Base-by-base conservation (phyloP, 441 rosid genomes). In the Jatropha podagrica region DNA sequence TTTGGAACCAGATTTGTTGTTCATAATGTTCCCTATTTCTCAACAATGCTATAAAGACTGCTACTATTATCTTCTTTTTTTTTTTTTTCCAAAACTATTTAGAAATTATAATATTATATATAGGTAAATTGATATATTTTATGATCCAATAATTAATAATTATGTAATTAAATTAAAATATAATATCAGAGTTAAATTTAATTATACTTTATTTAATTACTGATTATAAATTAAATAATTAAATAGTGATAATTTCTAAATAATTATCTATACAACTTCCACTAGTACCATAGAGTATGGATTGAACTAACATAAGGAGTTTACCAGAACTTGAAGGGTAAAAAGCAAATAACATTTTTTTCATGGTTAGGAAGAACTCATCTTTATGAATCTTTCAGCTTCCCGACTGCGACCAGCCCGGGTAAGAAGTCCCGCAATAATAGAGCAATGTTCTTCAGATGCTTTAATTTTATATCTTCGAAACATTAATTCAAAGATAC, bases 401-500 rank as follows among this genome's bases (percentile, higher is more conserved):
- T 87, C 92, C 73, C 78, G 85, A 38, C 71, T 26, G 32, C 78
- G 86, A 71, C 85, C 95, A 38, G 70, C 41, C 23, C 84, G 82
- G 44, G 72, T 81, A 46, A 91, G 91, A 77, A 91, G 89, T 75
- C 86, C 83, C 17, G 69, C 78, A 32, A 91, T 71, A 3, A 86
- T 38, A 40, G 84, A 79, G 73, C 80, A 87, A 64, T 81, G 89
- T 74, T 85, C 90, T 73, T 80, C 81, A 15, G 91, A 81, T 65
- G 85, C 88, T 80, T 81, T 77, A 44, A 88, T 59, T 75, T 81
- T 83, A 77, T 84, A 85, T 20, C 67, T 78, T 37, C 79, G 75
- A 51, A 83, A 77, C 92, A 94, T 89, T 72, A 76, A 58, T 46
- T 88, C 74, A 72, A 88, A 85, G 64, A 89, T 84, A 70, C 68